A percentile compares a stretch with the other conserved stretches of the same genome.
phyloP scores from a whole-genome alignment of 2,329 filamentous ascomycete genomes.

The Tolypocladium inflatum region DNA sequence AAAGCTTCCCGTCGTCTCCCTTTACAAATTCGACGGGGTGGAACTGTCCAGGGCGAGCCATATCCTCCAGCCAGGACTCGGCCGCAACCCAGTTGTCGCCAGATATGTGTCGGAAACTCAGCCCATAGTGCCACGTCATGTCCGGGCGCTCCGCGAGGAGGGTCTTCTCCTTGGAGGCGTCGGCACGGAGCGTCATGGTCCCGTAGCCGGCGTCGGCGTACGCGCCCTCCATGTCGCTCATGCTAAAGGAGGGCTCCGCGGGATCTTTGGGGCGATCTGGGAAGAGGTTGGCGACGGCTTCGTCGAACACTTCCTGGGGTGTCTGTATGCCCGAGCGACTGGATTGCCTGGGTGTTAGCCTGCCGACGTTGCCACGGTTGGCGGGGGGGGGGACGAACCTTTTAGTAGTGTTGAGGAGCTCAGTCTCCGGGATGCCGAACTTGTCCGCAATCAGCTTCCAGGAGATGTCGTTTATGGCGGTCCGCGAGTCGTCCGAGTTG shows the following conservation, averaged over 20 bases:
- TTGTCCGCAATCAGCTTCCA: constrained; percentile 21
- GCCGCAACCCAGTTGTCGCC: constrained; percentile 17
- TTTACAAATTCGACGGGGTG: constrained; percentile 9
- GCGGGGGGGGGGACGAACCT: constrained; percentile 9
- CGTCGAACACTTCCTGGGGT: constrained; percentile 12
- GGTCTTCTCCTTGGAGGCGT: constrained; percentile 8
- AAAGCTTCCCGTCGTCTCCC: constrained; percentile 1
- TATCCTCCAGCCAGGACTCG: background rate
- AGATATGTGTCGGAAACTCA: constrained; percentile 16
- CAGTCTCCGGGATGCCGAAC: constrained; percentile 9
- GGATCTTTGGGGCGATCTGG: constrained; percentile 24
- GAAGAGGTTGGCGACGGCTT: constrained; percentile 24
- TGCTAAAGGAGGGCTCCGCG: constrained; percentile 21
- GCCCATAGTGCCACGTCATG: constrained; percentile 11
- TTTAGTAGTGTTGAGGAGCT: constrained; percentile 10
- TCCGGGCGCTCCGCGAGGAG: constrained; percentile 14
- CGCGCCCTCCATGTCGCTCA: constrained; percentile 25
- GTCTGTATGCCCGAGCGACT: constrained; percentile 2
- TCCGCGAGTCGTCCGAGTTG: constrained; percentile 33
- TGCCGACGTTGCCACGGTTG: no score
- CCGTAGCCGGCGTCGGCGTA: constrained; percentile 35
- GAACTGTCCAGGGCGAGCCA: background rate
- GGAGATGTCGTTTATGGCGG: constrained; percentile 12
- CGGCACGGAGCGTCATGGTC: constrained; percentile 9
- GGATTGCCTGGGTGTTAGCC: background rate